Percentiles rank a stretch among this genome's conserved stretches.
These are phyloP conservation scores for Neonectria ditissima DNA, from an alignment of 2,329 filamentous ascomycete genomes.

Conservation along the genomic window DNA sequence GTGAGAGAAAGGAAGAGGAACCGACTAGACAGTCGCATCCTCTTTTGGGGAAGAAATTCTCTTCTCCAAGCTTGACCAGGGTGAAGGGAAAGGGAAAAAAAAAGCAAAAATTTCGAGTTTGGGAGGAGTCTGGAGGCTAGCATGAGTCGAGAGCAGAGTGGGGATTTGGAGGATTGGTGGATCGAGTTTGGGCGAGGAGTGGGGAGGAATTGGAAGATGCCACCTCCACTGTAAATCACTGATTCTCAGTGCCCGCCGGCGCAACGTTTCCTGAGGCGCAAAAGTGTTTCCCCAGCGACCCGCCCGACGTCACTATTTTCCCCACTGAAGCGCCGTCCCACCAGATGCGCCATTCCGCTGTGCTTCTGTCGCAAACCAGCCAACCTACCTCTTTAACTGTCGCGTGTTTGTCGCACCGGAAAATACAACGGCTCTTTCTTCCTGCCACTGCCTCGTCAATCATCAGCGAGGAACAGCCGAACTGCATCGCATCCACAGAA, in stretches of 20 bases:
- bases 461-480: background rate
- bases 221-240: background rate
- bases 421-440: conserved; percentile 2
- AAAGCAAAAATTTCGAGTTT: conserved; percentile 10
- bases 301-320: conserved; percentile 41
- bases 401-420: conserved; percentile 4
- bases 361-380: conserved; percentile 20
- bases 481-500: background rate
- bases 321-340: conserved; percentile 27
- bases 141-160: conserved; percentile 17
- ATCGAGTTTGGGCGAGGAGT: conserved; percentile 3
- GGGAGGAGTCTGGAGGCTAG: conserved; percentile 11
- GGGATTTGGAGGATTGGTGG: conserved; percentile 8
- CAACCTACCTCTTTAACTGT: conserved; percentile 8
- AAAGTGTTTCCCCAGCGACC: conserved; percentile 48
- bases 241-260: conserved; percentile 1
- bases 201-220: conserved; percentile 1
- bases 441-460: background rate
- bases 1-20: background rate
- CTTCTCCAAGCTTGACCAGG: conserved; percentile 20
- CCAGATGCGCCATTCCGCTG: conserved; percentile 1
- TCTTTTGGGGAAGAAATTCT: conserved; percentile 18
- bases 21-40: background rate
- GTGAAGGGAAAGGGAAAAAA: conserved; percentile 4
- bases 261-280: background rate